A percentile compares a stretch with the other conserved stretches of the same genome.
phyloP scores from a whole-genome alignment of 1,284 basidiomycete genomes.

The Naganishia sp. region DNA sequence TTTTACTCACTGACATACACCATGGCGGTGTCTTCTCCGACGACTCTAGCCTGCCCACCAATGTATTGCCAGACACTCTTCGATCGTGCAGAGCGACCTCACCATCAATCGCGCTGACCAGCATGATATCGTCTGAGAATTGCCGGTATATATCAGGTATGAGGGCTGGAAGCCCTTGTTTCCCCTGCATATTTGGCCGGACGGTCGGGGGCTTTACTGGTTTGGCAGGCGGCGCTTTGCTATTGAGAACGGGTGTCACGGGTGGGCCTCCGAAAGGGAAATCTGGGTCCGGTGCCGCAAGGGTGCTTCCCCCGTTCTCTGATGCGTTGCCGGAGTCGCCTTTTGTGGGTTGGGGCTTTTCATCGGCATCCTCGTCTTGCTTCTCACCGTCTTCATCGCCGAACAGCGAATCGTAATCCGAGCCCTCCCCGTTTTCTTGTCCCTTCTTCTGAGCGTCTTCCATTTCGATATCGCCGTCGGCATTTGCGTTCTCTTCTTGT shows the following conservation, averaged over 20 bases:
- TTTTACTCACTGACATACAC: constrained; percentile 77
- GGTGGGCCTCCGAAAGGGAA: constrained; percentile 17
- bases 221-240: constrained; percentile 12
- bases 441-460: constrained; percentile 14
- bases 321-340: constrained; percentile 15
- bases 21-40: constrained; percentile 90
- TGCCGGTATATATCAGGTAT: constrained; percentile 63
- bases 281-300: constrained; percentile 39
- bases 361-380: constrained; percentile 57
- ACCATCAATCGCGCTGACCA: constrained; percentile 90
- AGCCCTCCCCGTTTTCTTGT: constrained; percentile 33
- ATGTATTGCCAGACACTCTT: constrained; percentile 61
- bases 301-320: constrained; percentile 53
- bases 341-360: background rate
- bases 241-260: constrained; percentile 25
- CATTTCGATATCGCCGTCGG: constrained; percentile 22
- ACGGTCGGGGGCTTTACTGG: constrained; percentile 8
- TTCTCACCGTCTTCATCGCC: constrained; percentile 54
- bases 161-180: constrained; percentile 55
- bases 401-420: constrained; percentile 73
- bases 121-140: constrained; percentile 79
- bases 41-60: constrained; percentile 80
- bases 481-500: background rate
- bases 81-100: constrained; percentile 90
- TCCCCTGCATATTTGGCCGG: background rate